Conservation (phyloP, 768 basidiomycete genomes). For the Ephemerocybe angulata region DNA sequence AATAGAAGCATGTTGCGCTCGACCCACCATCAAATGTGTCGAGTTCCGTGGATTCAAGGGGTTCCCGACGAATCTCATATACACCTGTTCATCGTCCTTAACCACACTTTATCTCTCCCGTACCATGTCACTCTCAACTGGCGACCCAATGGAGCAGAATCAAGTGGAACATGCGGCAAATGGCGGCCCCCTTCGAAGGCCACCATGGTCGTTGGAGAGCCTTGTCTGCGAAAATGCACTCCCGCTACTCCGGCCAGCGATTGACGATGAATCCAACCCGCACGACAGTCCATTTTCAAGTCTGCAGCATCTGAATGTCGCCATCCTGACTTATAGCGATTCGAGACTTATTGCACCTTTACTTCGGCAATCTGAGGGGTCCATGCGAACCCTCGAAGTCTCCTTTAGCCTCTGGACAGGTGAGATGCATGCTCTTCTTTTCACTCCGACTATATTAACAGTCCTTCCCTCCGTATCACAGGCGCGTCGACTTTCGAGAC, state of each 20-base stretch:
- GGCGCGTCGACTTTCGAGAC: neutral
- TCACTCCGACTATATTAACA: neutral
- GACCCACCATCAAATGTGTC: neutral
- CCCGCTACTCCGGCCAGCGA: neutral
- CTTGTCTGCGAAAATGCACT: conserved; percentile 1
- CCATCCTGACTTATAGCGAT: neutral
- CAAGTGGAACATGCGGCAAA: neutral
- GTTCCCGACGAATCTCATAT: neutral
- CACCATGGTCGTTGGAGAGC: neutral
- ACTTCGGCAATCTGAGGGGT: neutral
- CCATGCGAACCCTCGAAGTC: neutral
- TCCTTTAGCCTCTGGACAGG: neutral
- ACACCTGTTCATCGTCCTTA: conserved; percentile 1
- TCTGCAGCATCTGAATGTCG: conserved; percentile 2
- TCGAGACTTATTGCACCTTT: neutral
- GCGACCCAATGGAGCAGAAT: neutral
- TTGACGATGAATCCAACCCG: neutral
- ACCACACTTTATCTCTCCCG: conserved; percentile 1
- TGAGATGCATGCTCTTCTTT: neutral
- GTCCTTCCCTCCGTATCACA: neutral
- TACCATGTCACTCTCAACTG: neutral
- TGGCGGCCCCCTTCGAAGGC: neutral
- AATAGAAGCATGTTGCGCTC: neutral
- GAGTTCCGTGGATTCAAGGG: neutral
- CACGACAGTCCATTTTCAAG: neutral